Evolutionary conservation across 1,284 basidiomycete genomes (phyloP).

Genomic region (Melampsora medusae): DNA sequence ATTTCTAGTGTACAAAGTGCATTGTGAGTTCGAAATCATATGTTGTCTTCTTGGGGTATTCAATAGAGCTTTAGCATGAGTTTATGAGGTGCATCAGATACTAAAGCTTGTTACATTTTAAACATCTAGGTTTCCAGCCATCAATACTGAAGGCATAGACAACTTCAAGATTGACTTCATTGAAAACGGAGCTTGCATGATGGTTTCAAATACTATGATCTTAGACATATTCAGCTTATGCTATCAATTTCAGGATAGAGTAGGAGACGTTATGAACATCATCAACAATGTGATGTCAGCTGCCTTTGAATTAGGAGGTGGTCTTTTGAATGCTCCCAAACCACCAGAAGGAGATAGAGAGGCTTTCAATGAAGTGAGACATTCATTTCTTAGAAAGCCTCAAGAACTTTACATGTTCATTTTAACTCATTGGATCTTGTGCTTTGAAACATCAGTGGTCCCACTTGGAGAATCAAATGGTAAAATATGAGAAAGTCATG

Average conservation of each 20-base stretch:
- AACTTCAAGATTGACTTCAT: slow-evolving; percentile 31
- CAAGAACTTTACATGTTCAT: not conserved
- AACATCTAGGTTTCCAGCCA: slow-evolving; percentile 28
- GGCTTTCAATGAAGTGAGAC: slow-evolving; percentile 33
- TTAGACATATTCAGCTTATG: slow-evolving; percentile 37
- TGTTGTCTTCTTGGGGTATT: not conserved
- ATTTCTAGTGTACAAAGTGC: slow-evolving; percentile 36
- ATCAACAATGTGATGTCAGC: slow-evolving; percentile 37
- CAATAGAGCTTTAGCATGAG: not conserved
- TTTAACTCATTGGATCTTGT: not conserved
- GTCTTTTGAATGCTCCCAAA: slow-evolving; percentile 15
- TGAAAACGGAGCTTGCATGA: slow-evolving; percentile 41
- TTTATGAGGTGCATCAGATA: not conserved
- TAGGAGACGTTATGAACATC: slow-evolving; percentile 35
- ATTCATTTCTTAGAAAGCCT: not conserved
- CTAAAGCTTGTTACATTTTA: not conserved
- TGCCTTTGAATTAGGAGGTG: slow-evolving; percentile 25
- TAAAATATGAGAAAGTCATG: slow-evolving; percentile 34
- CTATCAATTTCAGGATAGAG: slow-evolving; percentile 35
- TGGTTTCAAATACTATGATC: slow-evolving; percentile 40
- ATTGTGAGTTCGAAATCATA: slow-evolving; percentile 21
- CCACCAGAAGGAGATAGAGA: slow-evolving; percentile 36
- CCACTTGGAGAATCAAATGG: slow-evolving; percentile 41
- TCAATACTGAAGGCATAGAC: slow-evolving; percentile 24
- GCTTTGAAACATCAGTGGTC: slow-evolving; percentile 32